These are phyloP conservation scores for Tulasnella sp. DNA, from an alignment of 768 basidiomycete genomes.

Conservation along the genomic window DNA sequence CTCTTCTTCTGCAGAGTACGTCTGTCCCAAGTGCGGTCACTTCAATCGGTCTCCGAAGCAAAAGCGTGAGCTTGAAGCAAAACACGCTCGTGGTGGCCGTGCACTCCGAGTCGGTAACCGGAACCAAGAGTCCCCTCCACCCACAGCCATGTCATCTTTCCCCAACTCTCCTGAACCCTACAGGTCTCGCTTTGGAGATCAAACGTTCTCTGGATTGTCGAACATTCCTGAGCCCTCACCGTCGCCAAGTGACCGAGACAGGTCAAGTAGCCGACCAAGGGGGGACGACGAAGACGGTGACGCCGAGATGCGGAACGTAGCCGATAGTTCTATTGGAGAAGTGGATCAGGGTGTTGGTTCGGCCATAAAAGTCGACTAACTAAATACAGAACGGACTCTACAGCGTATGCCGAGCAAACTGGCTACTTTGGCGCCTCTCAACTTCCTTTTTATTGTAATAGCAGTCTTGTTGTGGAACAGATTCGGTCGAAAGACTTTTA, in stretches of 20 bases:
- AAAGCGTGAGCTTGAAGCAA: conserved; percentile 4
- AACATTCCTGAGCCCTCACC: background rate
- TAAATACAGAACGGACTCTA: background rate
- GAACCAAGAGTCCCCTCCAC: background rate
- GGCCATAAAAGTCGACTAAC: background rate
- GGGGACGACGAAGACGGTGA: background rate
- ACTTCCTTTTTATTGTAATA: background rate
- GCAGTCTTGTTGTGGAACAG: background rate
- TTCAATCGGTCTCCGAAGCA: conserved; percentile 46
- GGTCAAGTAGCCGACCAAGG: background rate
- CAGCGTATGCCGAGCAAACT: background rate
- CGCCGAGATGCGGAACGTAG: background rate
- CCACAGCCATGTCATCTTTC: background rate
- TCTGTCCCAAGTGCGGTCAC: conserved; percentile 77
- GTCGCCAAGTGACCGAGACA: background rate
- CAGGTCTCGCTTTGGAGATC: background rate
- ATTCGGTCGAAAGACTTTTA: too few relatives aligned
- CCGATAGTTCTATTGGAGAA: background rate
- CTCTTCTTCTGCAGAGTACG: conserved; percentile 51
- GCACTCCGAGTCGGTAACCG: background rate
- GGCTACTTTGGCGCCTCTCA: background rate
- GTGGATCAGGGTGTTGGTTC: background rate
- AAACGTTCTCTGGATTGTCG: background rate
- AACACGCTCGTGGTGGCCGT: background rate
- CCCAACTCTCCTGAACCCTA: background rate